Evolutionary conservation across 352 stramenopile species (phyloP).

Genomic region (Globisporangium cystogenes): DNA sequence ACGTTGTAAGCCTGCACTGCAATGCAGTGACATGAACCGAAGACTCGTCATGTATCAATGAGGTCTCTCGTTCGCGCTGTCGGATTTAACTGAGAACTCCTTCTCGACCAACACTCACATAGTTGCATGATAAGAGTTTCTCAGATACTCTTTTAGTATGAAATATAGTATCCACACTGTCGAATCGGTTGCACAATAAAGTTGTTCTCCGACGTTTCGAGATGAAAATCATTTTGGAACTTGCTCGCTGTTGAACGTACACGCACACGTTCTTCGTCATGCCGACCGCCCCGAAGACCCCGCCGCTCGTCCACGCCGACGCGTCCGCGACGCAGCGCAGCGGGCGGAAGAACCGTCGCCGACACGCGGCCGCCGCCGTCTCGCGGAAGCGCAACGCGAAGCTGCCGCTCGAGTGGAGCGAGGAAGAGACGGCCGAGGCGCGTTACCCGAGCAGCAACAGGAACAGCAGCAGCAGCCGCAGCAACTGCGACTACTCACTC

Average conservation of each 20-base stretch:
- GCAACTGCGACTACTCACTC: conserved; percentile 21
- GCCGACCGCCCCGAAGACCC: neutral
- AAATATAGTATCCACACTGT: neutral
- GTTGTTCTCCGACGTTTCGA: conserved; percentile 1
- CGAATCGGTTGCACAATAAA: neutral
- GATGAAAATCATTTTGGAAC: neutral
- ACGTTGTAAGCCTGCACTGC: too few relatives aligned
- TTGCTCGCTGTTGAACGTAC: too few relatives aligned
- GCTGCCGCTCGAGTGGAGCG: conserved; percentile 3
- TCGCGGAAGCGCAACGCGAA: neutral
- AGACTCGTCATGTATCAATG: too few relatives aligned
- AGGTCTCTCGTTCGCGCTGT: too few relatives aligned
- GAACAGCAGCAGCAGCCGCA: conserved; percentile 6
- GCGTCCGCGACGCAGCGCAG: neutral
- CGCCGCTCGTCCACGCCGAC: neutral
- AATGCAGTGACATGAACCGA: too few relatives aligned
- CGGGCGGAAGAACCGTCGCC: neutral
- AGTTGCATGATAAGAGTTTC: neutral
- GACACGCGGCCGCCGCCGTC: neutral
- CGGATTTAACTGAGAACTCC: too few relatives aligned
- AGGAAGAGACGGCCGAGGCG: conserved; percentile 12
- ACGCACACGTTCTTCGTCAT: neutral
- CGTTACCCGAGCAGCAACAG: conserved; percentile 6
- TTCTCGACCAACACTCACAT: too few relatives aligned
- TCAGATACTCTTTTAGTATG: neutral